These are phyloP conservation scores for Fusarium multiceps DNA, from an alignment of 2,329 filamentous ascomycete species.

Conservation along the genomic window DNA sequence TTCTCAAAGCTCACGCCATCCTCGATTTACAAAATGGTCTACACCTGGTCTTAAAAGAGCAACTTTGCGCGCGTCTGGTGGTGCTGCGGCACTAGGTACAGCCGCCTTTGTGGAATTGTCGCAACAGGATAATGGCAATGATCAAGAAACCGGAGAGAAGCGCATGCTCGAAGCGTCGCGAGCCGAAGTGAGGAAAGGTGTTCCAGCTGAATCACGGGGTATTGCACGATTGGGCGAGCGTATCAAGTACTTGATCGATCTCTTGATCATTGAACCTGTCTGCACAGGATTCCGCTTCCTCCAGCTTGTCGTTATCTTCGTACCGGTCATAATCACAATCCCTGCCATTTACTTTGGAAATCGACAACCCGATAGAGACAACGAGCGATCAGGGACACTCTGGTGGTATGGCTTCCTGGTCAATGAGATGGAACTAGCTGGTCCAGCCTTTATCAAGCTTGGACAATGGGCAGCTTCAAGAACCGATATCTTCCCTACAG, in stretches of 20 bases:
- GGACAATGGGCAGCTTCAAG: constrained; percentile 98
- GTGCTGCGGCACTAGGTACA: constrained; percentile 61
- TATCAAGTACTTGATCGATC: constrained; percentile 74
- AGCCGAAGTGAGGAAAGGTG: constrained; percentile 77
- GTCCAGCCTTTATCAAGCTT: constrained; percentile 97
- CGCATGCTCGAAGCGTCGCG: constrained; percentile 89
- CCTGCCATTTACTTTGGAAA: constrained; percentile 84
- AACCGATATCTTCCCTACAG: constrained; percentile 93
- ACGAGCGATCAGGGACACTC: constrained; percentile 82
- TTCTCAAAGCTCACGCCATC: constrained; percentile 42
- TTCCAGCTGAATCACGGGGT: constrained; percentile 71
- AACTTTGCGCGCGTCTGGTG: constrained; percentile 55
- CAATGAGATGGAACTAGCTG: constrained; percentile 88
- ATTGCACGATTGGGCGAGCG: constrained; percentile 68
- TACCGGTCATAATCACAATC: constrained; percentile 85
- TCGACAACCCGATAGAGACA: constrained; percentile 70
- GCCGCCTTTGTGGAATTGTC: constrained; percentile 69
- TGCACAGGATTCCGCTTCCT: constrained; percentile 90
- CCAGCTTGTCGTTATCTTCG: constrained; percentile 87
- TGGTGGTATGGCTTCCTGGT: constrained; percentile 97
- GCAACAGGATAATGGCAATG: constrained; percentile 62
- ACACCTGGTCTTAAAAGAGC: constrained; percentile 39
- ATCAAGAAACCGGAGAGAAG: constrained; percentile 76
- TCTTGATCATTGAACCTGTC: constrained; percentile 84
- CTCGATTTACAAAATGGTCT: constrained; percentile 46